Evolutionary conservation across 2,329 filamentous ascomycete species (phyloP).

Genomic region (Domatiomyces globalis): DNA sequence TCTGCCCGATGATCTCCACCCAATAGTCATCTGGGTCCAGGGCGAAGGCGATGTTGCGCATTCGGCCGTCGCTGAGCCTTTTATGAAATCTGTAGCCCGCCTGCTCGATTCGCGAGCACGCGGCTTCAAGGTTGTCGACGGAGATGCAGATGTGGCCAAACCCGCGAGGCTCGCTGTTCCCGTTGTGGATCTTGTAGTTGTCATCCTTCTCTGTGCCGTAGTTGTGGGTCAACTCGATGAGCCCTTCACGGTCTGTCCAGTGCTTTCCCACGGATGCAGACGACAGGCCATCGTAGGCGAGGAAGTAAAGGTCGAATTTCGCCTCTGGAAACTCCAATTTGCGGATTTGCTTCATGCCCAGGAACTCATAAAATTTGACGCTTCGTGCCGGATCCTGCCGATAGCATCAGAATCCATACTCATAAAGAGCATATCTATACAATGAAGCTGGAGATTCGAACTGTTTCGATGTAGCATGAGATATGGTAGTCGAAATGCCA

Average conservation of each 20-base stretch:
- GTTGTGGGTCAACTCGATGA: constrained; percentile 73
- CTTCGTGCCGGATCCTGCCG: constrained; percentile 9
- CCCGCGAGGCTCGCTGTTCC: constrained; percentile 77
- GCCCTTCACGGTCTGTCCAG: constrained; percentile 70
- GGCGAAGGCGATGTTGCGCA: constrained; percentile 78
- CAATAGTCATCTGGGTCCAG: constrained; percentile 80
- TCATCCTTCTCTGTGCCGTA: constrained; percentile 82
- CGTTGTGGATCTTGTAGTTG: constrained; percentile 67
- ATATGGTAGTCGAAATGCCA: no score
- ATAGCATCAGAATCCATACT: not conserved
- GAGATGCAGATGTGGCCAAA: constrained; percentile 79
- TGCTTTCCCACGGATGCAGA: constrained; percentile 60
- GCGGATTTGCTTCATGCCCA: constrained; percentile 73
- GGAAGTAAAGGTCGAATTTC: constrained; percentile 93
- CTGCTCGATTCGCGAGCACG: constrained; percentile 77
- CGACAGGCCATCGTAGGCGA: constrained; percentile 67
- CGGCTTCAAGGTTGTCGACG: constrained; percentile 73
- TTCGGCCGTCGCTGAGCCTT: constrained; percentile 75
- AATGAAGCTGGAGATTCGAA: no score
- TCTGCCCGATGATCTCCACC: constrained; percentile 47
- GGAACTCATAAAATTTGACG: constrained; percentile 87
- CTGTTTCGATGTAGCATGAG: no score
- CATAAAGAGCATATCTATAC: not conserved
- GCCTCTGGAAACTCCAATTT: constrained; percentile 69
- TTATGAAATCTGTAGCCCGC: constrained; percentile 92